Percentiles rank a stretch among this genome's conserved stretches.
These are phyloP conservation scores for Oligophagozyma castellii DNA, from an alignment of 1,139 yeast genomes.

Conservation along the genomic window DNA sequence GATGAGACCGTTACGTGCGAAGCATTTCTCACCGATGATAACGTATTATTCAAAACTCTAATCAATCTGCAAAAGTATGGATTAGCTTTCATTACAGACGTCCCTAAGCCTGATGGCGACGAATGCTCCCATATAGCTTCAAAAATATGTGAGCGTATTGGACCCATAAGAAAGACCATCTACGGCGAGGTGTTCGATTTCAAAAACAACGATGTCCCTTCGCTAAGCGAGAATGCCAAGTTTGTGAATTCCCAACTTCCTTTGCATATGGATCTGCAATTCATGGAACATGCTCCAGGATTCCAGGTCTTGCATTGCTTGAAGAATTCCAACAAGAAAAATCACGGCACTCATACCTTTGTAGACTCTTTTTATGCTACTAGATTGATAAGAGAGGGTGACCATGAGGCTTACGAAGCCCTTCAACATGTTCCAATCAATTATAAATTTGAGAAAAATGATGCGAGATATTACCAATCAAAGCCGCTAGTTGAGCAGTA, in stretches of 20 bases:
- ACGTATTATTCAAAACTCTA: slow-evolving; percentile 30
- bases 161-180: slow-evolving; percentile 60
- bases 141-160: slow-evolving; percentile 44
- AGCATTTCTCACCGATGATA: slow-evolving; percentile 32
- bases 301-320: slow-evolving; percentile 58
- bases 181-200: slow-evolving; percentile 70
- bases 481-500: slow-evolving; percentile 58
- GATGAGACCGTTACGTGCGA: slow-evolving; percentile 28
- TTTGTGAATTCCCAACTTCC: slow-evolving; percentile 57
- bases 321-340: slow-evolving; percentile 56
- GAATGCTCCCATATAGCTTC: slow-evolving; percentile 25
- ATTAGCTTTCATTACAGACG: slow-evolving; percentile 37
- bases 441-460: slow-evolving; percentile 54
- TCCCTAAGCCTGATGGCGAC: slow-evolving; percentile 28
- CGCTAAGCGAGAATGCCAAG: slow-evolving; percentile 43
- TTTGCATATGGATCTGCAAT: slow-evolving; percentile 67
- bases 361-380: slow-evolving; percentile 70
- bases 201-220: slow-evolving; percentile 30
- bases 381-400: slow-evolving; percentile 35
- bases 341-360: slow-evolving; percentile 37
- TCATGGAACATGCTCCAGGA: slow-evolving; percentile 79
- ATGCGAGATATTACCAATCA: slow-evolving; percentile 48
- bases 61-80: slow-evolving; percentile 45
- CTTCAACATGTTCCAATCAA: slow-evolving; percentile 52
- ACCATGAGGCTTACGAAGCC: slow-evolving; percentile 53